phyloP scores from a whole-genome alignment of 805 yeast species.

The Wickerhamiella dianesei region DNA sequence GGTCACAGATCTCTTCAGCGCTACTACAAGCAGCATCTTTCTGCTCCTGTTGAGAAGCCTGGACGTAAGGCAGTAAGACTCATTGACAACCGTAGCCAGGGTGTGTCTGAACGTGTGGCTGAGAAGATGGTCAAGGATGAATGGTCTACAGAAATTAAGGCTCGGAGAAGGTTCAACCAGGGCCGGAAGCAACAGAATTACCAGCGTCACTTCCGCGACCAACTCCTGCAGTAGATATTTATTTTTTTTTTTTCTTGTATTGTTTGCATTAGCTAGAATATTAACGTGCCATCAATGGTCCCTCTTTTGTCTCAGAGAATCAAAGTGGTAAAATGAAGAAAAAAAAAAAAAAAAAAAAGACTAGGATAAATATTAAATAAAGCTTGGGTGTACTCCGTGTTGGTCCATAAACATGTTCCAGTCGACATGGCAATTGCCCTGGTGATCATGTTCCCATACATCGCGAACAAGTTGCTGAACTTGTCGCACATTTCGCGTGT shows the following conservation, averaged over 20 bases:
- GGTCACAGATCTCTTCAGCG: slow-evolving; percentile 72
- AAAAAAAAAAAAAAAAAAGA: no score
- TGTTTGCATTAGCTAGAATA: no score
- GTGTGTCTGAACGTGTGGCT: slow-evolving; percentile 20
- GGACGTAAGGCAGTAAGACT: slow-evolving; percentile 51
- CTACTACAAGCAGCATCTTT: slow-evolving; percentile 53
- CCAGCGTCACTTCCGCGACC: slow-evolving; percentile 78
- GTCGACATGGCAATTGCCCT: slow-evolving; percentile 51
- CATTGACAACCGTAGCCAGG: slow-evolving; percentile 48
- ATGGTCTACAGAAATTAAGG: slow-evolving; percentile 44
- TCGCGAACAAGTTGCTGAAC: slow-evolving; percentile 29
- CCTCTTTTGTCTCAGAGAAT: no score
- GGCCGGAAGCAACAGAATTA: slow-evolving; percentile 61
- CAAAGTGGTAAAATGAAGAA: not conserved
- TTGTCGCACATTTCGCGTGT: slow-evolving; percentile 48
- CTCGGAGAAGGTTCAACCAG: slow-evolving; percentile 29
- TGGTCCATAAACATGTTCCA: slow-evolving; percentile 57
- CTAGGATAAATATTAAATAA: slow-evolving; percentile 31
- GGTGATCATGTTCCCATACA: slow-evolving; percentile 31
- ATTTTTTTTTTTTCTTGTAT: not conserved
- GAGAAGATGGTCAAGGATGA: slow-evolving; percentile 40
- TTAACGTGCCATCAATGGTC: no score
- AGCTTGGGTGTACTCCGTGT: slow-evolving; percentile 66
- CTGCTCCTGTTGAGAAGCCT: slow-evolving; percentile 40
- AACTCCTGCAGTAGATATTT: slow-evolving; percentile 34